Evolutionary conservation across 2,329 filamentous ascomycete species (phyloP), one percentile per base, ranked within the genome.

Genomic region (Aspergillus fumigatus): DNA sequence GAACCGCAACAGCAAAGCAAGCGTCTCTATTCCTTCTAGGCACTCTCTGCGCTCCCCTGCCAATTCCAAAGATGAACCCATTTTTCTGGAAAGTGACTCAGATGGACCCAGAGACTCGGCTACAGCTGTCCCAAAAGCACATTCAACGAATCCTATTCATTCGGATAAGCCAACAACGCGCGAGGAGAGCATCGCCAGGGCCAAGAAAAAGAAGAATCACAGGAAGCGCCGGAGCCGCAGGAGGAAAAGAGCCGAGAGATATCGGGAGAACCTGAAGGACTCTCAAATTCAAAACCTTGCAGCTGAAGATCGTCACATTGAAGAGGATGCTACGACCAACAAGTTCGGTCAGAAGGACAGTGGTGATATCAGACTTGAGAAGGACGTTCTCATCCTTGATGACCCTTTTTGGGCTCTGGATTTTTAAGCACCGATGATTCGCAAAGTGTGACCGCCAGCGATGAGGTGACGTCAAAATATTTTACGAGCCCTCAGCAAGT

Each of bases 401-500:
- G 56, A 55, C 25, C 32, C 52, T 3, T 55, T 45, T 40, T 68
- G 63, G 65, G 54, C 65, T 21, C 14, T 57, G 70, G 70, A 66
- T 75, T 75, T 75, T 73, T 67, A 64, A 61, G 50, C 25, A 58
- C 73, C 73, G 59, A 69, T 73, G 73, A 75, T 73, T 74, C 67
- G 65, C 67, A 64, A 63, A 63, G 63, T 59, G 52, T 70, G 67
- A 72, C 66, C 60, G 62, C 68, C 63, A 59, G 68, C 66, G 71
- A 72, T 74, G 73, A 75, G 73, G 73, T 68, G 56, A 66, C 62
- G 64, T 75, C 72, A 5, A 71, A 68, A 56, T 73, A 71, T 61
- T 73, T 72, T 56, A 43, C 43, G 19, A 21, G n/a, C 40, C 19
- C 11, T 41, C 51, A 25, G 6, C 10, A 55, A 49, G 27, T 26